These are phyloP conservation scores for Podila verticillata DNA, from an alignment of 192 early-diverging fungal genomes.

Conservation along the genomic window DNA sequence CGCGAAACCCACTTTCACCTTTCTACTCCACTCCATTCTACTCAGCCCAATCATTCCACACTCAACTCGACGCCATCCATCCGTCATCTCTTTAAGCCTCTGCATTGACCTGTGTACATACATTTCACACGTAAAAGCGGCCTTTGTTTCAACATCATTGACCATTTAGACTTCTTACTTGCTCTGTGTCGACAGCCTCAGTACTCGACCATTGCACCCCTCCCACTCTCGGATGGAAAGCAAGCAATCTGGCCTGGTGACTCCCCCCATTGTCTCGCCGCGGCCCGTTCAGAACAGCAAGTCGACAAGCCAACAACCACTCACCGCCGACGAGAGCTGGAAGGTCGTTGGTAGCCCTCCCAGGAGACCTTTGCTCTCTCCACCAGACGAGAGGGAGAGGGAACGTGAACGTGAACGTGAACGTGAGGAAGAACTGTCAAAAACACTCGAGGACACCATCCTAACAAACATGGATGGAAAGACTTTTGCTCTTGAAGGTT, in stretches of 20 bases:
- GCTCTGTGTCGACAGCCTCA: not conserved
- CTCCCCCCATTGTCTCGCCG: slow-evolving; percentile 47
- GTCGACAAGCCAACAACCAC: slow-evolving; percentile 9
- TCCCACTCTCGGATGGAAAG: slow-evolving; percentile 25
- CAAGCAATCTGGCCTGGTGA: slow-evolving; percentile 38
- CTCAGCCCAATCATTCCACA: not conserved
- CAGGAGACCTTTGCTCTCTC: slow-evolving; percentile 60
- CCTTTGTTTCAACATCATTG: not conserved
- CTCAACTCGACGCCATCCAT: not conserved
- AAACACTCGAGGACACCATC: not conserved
- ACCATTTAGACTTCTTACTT: not conserved
- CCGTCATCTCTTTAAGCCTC: not conserved
- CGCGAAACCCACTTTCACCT: not conserved
- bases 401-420: slow-evolving; percentile 6
- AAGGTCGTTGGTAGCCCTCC: slow-evolving; percentile 71
- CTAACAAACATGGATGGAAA: not conserved
- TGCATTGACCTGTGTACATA: not conserved
- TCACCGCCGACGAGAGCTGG: slow-evolving; percentile 54
- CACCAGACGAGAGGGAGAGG: slow-evolving; percentile 49
- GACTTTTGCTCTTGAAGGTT: no score
- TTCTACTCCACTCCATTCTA: not conserved
- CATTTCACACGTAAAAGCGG: not conserved
- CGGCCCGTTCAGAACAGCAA: slow-evolving; percentile 38
- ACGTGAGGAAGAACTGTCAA: not conserved
- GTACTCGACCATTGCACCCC: not conserved